Percentiles rank a stretch among this genome's conserved stretches.
phyloP scores from a whole-genome alignment of 441 rosid species.

The Mallotus japonicus region DNA sequence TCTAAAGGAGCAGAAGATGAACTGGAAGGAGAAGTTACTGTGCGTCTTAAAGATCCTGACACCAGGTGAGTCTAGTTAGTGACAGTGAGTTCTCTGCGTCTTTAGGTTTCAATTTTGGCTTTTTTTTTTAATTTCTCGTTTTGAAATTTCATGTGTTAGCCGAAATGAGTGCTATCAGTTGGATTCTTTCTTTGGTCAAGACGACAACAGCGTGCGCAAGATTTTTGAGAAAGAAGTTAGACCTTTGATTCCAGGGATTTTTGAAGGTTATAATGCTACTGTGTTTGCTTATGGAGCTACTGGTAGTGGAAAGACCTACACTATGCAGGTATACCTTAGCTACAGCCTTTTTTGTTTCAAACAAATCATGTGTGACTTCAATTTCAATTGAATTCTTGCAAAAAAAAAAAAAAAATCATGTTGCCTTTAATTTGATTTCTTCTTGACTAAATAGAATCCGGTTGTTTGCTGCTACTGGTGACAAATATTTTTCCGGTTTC shows the following conservation, averaged over 20 bases:
- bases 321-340: conserved; percentile 66
- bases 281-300: conserved; percentile 95
- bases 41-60: conserved; percentile 62
- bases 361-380: too few relatives aligned
- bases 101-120: neutral
- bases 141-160: conserved; percentile 32
- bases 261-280: conserved; percentile 69
- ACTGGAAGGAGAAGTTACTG: conserved; percentile 47
- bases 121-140: neutral
- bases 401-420: too few relatives aligned
- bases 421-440: too few relatives aligned
- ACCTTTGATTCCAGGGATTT: conserved; percentile 59
- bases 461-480: too few relatives aligned
- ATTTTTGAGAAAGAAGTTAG: conserved; percentile 71
- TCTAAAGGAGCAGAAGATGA: neutral
- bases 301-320: conserved; percentile 93
- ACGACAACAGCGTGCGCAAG: conserved; percentile 54
- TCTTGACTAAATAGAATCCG: too few relatives aligned
- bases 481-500: too few relatives aligned
- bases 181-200: conserved; percentile 77
- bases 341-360: too few relatives aligned
- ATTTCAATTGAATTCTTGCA: too few relatives aligned
- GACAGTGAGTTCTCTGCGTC: too few relatives aligned
- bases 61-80: conserved; percentile 46
- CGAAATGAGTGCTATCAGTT: conserved; percentile 72